These are phyloP conservation scores for Candida sanyaensis DNA, from an alignment of 1,139 yeast species.

Conservation along the genomic window DNA sequence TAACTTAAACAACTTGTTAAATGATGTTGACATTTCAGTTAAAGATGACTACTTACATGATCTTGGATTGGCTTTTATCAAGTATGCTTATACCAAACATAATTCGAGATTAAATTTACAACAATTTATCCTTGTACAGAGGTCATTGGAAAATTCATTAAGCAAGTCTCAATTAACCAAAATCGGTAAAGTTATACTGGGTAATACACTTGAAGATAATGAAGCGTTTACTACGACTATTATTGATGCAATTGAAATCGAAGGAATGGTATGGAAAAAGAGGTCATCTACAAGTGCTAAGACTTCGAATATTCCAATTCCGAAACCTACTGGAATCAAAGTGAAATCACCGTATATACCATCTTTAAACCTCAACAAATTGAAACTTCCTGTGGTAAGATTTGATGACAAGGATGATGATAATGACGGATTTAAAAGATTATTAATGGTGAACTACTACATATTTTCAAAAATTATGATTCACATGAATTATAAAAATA, in stretches of 20 bases:
- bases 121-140: background rate
- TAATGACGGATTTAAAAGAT: background rate
- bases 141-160: background rate
- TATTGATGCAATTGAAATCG: background rate
- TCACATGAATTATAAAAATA: background rate
- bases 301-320: background rate
- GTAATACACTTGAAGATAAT: background rate
- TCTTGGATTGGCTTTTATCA: constrained; percentile 1
- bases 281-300: background rate
- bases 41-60: background rate
- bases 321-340: background rate
- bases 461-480: background rate
- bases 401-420: background rate
- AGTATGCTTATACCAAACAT: background rate
- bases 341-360: background rate
- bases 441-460: background rate
- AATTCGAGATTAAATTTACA: background rate
- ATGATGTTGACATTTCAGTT: background rate
- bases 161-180: background rate
- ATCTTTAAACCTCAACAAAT: background rate
- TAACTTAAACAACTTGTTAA: background rate
- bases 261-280: background rate
- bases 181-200: background rate
- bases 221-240: background rate
- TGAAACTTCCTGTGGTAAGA: background rate